Percentiles rank a stretch among this genome's conserved stretches.
These are phyloP conservation scores for Mycena galericulata DNA, from an alignment of 768 basidiomycete genomes.

Conservation along the genomic window DNA sequence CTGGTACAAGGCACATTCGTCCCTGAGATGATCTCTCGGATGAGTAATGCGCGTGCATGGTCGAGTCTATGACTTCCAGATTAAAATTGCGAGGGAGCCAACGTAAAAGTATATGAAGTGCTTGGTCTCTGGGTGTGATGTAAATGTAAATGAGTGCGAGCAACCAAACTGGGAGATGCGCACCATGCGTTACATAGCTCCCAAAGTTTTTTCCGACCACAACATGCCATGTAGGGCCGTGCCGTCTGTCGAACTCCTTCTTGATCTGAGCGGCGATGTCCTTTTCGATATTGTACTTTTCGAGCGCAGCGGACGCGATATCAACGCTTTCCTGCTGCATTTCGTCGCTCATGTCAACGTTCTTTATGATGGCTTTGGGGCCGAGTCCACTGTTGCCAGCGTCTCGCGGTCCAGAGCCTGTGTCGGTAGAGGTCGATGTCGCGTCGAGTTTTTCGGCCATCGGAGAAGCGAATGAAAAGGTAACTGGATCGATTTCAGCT, in stretches of 20 bases:
- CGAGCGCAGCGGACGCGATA: constrained; percentile 85
- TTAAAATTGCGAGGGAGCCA: constrained; percentile 90
- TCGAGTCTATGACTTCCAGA: constrained; percentile 88
- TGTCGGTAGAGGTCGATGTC: constrained; percentile 67
- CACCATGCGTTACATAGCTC: constrained; percentile 97
- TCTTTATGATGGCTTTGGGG: constrained; percentile 94
- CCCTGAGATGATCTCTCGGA: constrained; percentile 2
- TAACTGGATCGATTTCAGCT: constrained; percentile 3
- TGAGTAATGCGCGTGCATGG: neutral
- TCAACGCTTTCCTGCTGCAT: constrained; percentile 97
- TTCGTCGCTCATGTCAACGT: constrained; percentile 96
- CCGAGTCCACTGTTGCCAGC: constrained; percentile 49
- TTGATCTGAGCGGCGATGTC: constrained; percentile 99
- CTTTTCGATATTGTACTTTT: constrained; percentile 95
- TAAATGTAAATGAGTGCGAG: constrained; percentile 3
- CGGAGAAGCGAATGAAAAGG: neutral
- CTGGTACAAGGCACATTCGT: constrained; percentile 14
- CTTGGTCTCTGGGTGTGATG: constrained; percentile 80
- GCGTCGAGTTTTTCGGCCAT: constrained; percentile 74
- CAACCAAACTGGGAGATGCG: constrained; percentile 44
- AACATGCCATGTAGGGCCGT: constrained; percentile 97
- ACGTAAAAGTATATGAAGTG: constrained; percentile 99
- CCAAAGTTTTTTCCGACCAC: constrained; percentile 99
- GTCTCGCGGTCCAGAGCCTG: constrained; percentile 57
- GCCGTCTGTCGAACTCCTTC: constrained; percentile 95